Conservation (phyloP, 495 filamentous ascomycete species). For the Xylaria nigripes region DNA sequence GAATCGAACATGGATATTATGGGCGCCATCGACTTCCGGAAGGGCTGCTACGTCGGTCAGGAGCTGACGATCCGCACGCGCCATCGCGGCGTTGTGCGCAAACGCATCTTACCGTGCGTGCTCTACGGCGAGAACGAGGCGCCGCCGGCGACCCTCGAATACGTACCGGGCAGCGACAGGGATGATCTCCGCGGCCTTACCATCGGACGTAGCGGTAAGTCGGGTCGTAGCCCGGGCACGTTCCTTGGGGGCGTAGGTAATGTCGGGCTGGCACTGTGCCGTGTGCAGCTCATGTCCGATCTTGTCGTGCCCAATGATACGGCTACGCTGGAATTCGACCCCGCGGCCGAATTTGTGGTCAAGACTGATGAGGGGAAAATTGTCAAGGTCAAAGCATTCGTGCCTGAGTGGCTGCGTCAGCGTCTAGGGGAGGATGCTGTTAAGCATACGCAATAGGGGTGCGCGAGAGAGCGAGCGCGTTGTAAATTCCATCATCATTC, state of each 20-base stretch:
- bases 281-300: slow-evolving; percentile 84
- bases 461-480: not conserved
- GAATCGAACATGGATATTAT: slow-evolving; percentile 81
- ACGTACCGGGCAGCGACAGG: slow-evolving; percentile 27
- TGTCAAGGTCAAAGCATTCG: slow-evolving; percentile 73
- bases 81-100: slow-evolving; percentile 87
- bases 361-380: slow-evolving; percentile 23
- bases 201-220: slow-evolving; percentile 38
- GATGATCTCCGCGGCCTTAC: slow-evolving; percentile 26
- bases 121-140: slow-evolving; percentile 47
- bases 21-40: slow-evolving; percentile 79
- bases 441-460: not conserved
- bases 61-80: slow-evolving; percentile 91
- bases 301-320: slow-evolving; percentile 56
- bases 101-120: slow-evolving; percentile 76
- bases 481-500: not conserved
- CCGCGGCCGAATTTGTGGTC: slow-evolving; percentile 38
- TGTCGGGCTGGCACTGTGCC: slow-evolving; percentile 78
- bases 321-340: slow-evolving; percentile 37
- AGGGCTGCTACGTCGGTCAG: slow-evolving; percentile 96
- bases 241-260: slow-evolving; percentile 71
- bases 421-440: slow-evolving; percentile 18
- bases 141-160: slow-evolving; percentile 33
- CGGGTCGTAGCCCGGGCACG: slow-evolving; percentile 65
- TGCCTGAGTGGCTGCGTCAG: slow-evolving; percentile 66